phyloP scores from a whole-genome alignment of 2,329 filamentous ascomycete genomes.

The Didymella lethalis region DNA sequence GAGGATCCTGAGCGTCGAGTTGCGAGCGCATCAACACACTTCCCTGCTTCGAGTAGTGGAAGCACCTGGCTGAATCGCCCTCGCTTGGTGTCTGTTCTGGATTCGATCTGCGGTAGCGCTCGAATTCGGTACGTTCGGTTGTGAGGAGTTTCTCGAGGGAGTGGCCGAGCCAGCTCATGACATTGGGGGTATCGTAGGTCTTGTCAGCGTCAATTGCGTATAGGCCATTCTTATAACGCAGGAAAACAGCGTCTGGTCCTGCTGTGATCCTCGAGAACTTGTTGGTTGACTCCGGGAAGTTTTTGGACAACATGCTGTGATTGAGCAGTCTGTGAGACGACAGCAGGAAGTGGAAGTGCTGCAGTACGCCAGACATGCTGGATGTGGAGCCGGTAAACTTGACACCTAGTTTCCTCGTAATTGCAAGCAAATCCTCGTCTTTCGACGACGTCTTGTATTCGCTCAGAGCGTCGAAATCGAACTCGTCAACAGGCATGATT shows the following conservation, averaged over 20 bases:
- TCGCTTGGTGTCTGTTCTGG: slow-evolving; percentile 72
- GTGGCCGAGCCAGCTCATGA: slow-evolving; percentile 90
- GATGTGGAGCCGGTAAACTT: slow-evolving; percentile 96
- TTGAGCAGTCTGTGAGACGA: slow-evolving; percentile 83
- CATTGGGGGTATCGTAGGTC: slow-evolving; percentile 81
- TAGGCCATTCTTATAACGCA: slow-evolving; percentile 80
- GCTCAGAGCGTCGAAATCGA: slow-evolving; percentile 87
- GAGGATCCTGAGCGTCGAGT: slow-evolving; percentile 85
- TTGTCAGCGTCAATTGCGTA: slow-evolving; percentile 98
- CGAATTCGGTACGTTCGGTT: slow-evolving; percentile 79
- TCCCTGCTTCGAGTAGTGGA: slow-evolving; percentile 84
- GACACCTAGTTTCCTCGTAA: slow-evolving; percentile 71
- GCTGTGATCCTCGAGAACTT: slow-evolving; percentile 77
- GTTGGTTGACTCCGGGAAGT: slow-evolving; percentile 67
- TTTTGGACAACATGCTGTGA: slow-evolving; percentile 69
- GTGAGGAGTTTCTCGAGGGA: slow-evolving; percentile 97
- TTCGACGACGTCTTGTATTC: slow-evolving; percentile 91
- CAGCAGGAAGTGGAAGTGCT: slow-evolving; percentile 92
- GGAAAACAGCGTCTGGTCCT: slow-evolving; percentile 77
- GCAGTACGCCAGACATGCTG: slow-evolving; percentile 87
- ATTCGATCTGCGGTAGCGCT: slow-evolving; percentile 71
- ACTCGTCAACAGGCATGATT: slow-evolving; percentile 93
- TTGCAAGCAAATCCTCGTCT: slow-evolving; percentile 73
- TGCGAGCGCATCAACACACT: slow-evolving; percentile 96
- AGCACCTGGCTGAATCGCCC: slow-evolving; percentile 66